Evolutionary conservation across 1,284 basidiomycete species (phyloP).

Genomic region (Cutaneotrichosporon sp.): DNA sequence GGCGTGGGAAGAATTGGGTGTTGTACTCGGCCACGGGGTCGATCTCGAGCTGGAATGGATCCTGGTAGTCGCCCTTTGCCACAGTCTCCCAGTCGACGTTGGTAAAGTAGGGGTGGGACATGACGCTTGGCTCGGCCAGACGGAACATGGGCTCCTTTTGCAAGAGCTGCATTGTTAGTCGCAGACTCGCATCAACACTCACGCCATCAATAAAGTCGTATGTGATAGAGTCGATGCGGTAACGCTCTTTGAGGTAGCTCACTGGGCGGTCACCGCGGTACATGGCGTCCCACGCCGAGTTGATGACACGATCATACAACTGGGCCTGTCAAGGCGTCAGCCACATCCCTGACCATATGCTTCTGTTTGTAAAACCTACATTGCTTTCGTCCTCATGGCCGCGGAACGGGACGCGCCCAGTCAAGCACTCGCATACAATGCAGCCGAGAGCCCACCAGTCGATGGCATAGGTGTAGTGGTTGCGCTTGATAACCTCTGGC

Average conservation of each 20-base stretch:
- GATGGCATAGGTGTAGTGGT: conserved; percentile 87
- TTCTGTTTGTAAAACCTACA: neutral
- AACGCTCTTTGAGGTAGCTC: conserved; percentile 14
- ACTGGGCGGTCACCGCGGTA: conserved; percentile 21
- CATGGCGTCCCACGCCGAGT: conserved; percentile 37
- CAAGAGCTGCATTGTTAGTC: conserved; percentile 58
- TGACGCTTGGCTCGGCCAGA: conserved; percentile 78
- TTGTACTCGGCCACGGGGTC: conserved; percentile 89
- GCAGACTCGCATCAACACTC: conserved; percentile 3
- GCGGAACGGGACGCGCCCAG: conserved; percentile 38
- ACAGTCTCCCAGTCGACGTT: conserved; percentile 60
- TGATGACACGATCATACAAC: conserved; percentile 21
- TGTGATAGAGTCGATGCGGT: conserved; percentile 80
- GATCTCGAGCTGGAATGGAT: conserved; percentile 93
- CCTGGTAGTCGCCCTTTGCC: conserved; percentile 46
- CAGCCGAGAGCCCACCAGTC: conserved; percentile 99
- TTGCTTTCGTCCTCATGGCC: conserved; percentile 19
- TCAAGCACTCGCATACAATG: conserved; percentile 85
- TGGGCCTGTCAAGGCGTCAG: conserved; percentile 9
- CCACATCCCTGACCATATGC: neutral
- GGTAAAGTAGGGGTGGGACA: conserved; percentile 89
- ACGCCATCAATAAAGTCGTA: conserved; percentile 84
- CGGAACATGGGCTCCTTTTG: conserved; percentile 85
- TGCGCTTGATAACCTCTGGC: conserved; percentile 85
- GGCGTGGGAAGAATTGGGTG: conserved; percentile 96